Evolutionary conservation across 768 basidiomycete genomes (phyloP).

Genomic region (Sporobolomyces phaffii): DNA sequence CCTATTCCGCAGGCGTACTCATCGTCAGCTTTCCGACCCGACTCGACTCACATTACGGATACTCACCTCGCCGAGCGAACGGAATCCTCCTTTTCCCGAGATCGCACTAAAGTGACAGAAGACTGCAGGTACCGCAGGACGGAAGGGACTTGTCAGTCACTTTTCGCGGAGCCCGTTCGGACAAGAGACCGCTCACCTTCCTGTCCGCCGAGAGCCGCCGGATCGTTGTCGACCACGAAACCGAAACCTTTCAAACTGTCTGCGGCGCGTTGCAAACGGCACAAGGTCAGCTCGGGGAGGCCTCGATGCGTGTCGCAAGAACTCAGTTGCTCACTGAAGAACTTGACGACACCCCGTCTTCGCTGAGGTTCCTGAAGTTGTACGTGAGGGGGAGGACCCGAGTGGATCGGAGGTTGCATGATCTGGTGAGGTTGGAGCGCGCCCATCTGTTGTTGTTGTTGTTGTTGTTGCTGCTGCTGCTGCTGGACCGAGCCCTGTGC

Average conservation of each 20-base stretch:
- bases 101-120: conserved; percentile 43
- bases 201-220: conserved; percentile 42
- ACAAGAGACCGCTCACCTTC: no score
- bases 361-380: conserved; percentile 31
- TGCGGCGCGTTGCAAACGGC: background rate
- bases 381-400: conserved; percentile 31
- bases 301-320: no score
- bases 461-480: background rate
- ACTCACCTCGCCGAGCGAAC: conserved; percentile 42
- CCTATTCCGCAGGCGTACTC: no score
- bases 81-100: conserved; percentile 40
- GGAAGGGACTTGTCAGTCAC: no score
- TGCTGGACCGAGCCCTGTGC: no score
- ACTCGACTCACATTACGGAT: background rate
- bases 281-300: no score
- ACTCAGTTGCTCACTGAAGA: conserved; percentile 35
- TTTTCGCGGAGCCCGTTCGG: no score
- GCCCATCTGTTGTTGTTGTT: background rate
- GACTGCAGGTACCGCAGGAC: conserved; percentile 22
- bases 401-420: conserved; percentile 31
- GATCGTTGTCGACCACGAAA: conserved; percentile 42
- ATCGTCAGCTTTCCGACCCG: no score
- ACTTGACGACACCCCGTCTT: conserved; percentile 36
- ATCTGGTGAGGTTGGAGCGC: conserved; percentile 31
- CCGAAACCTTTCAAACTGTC: conserved; percentile 41